Evolutionary conservation across 345 rosid genomes (phyloP).

Genomic region (Litchi chinensis): DNA sequence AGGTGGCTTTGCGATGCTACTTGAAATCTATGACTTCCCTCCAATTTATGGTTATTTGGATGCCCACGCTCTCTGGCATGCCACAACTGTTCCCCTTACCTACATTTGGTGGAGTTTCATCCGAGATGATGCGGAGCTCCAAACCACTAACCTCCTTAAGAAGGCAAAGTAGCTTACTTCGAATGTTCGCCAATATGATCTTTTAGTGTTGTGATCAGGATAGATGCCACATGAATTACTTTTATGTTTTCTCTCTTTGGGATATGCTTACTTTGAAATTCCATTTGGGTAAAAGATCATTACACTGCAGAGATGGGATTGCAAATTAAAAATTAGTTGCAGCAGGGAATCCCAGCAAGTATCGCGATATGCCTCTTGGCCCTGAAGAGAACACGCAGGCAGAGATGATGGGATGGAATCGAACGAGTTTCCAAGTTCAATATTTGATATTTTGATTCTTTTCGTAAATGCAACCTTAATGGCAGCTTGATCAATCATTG

Average conservation of each 20-base stretch:
- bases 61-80: constrained; percentile 81
- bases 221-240: not conserved
- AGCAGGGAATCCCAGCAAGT: not conserved
- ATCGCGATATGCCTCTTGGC: not conserved
- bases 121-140: constrained; percentile 61
- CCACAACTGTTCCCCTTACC: constrained; percentile 59
- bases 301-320: not conserved
- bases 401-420: not conserved
- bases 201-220: not conserved
- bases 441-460: not conserved
- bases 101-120: constrained; percentile 80
- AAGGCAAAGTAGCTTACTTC: constrained; percentile 38
- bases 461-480: not conserved
- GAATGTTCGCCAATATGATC: not conserved
- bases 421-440: not conserved
- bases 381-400: not conserved
- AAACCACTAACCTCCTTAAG: constrained; percentile 44
- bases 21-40: constrained; percentile 79
- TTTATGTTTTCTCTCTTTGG: not conserved
- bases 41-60: constrained; percentile 64
- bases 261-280: not conserved
- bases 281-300: not conserved
- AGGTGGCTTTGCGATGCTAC: constrained; percentile 65
- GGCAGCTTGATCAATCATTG: constrained; percentile 2
- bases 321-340: not conserved